Conservation (phyloP, 495 filamentous ascomycete species). For the Aspergillus hancockii region DNA sequence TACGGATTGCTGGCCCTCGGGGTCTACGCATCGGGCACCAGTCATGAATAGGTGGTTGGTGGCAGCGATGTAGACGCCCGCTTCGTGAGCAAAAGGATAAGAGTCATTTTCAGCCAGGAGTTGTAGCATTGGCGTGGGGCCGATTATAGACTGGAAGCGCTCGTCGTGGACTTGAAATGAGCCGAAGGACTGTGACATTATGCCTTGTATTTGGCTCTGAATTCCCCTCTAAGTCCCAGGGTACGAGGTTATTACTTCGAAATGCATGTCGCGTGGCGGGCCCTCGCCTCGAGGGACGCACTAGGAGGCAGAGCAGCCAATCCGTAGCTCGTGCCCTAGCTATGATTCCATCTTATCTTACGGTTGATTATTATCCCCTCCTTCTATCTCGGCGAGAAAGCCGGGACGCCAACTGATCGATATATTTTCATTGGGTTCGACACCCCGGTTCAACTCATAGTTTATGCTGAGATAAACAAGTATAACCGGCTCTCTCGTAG, state of each 20-base stretch:
- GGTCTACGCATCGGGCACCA: conserved; percentile 40
- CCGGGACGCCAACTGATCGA: no score
- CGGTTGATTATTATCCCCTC: neutral
- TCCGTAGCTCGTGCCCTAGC: no score
- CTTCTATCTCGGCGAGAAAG: no score
- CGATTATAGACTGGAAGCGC: conserved; percentile 33
- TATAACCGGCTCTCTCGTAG: no score
- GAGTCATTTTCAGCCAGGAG: conserved; percentile 32
- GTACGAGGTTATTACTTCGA: no score
- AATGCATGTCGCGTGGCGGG: no score
- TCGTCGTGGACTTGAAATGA: conserved; percentile 26
- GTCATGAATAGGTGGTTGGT: conserved; percentile 58
- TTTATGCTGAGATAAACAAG: no score
- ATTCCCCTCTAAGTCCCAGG: no score
- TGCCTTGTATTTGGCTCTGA: neutral
- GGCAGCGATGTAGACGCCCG: conserved; percentile 52
- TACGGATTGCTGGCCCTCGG: conserved; percentile 25
- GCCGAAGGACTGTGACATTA: neutral
- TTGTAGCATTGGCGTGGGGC: conserved; percentile 30
- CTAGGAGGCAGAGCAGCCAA: no score
- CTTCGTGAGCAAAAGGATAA: conserved; percentile 60
- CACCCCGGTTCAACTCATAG: no score
- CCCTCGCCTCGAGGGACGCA: no score
- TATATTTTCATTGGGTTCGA: no score
- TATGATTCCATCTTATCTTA: neutral